Evolutionary conservation across 768 basidiomycete genomes (phyloP), one percentile per base, ranked within the genome.

Genomic region (Calocera cornea): DNA sequence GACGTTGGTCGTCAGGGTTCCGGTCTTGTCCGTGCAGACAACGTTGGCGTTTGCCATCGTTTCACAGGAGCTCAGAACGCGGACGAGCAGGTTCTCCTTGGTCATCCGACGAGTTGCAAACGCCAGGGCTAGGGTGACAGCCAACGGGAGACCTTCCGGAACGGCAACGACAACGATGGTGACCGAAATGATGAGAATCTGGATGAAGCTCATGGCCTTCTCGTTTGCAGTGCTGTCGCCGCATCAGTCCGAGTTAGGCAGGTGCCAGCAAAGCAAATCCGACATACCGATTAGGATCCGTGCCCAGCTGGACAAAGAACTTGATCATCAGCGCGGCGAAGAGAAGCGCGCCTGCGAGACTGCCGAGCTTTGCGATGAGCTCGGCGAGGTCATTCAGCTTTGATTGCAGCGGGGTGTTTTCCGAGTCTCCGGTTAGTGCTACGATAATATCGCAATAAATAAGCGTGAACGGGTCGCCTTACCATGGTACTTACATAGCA

Each of bases 81-180:
- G 93, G 34, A 98, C 97, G 47, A 99, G 85, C 0, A 98, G 81
- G 65, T 97, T 97, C 77, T 94, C 90, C 73, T 87, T 84, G 10
- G 95, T 91, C 97, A 98, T 98, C n/a, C 95, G 88, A 73, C 90
- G 94, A 60, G 97, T 99, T 0, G 95, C 97, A 73, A 98, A 99
- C 0, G 97, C 92, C 34, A 99, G 81, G 0, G 97, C 97, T 60
- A 99, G 84, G 0, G 95, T 97, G 64, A 98, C 95, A 44, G 95
- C 95, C 66, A 99, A 82, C 1, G 95, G 95, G 3, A 99, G 81
- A 74, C 95, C 89, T 84, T 91, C 89, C n/a, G 90, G 90, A 34
- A 92, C 89, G 49, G 90, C 90, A 72, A 91, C 87, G 69, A 92
- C 90, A 41, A 92, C 80, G n/a, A 97, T 78, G 14, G 94, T 97